A percentile compares a stretch with the other conserved stretches of the same genome.
Evolutionary conservation across 768 basidiomycete genomes (phyloP).

Genomic region (Naganishia kalamii): DNA sequence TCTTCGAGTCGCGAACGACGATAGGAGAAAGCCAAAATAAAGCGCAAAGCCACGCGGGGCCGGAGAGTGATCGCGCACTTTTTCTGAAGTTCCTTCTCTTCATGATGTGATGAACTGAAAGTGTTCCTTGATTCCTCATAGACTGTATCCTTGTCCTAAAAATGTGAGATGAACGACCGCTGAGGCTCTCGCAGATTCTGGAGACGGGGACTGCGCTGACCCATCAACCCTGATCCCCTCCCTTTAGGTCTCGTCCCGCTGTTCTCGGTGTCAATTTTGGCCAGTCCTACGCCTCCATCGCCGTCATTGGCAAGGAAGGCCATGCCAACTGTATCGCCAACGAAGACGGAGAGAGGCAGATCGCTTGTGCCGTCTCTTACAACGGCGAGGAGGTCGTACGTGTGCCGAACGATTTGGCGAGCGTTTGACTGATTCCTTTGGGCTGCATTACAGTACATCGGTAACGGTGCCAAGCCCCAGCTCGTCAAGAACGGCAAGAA

Average conservation of each 20-base stretch:
- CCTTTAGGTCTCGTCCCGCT: conserved; percentile 26
- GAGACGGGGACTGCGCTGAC: neutral
- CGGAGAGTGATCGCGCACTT: neutral
- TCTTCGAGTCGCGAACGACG: neutral
- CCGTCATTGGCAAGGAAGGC: conserved; percentile 91
- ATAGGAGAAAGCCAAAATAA: neutral
- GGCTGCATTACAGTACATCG: conserved; percentile 67
- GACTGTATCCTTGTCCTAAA: neutral
- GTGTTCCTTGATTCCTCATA: neutral
- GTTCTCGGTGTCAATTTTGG: conserved; percentile 89
- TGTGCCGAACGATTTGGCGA: too few relatives aligned
- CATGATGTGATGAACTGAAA: neutral
- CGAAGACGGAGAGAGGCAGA: conserved; percentile 97
- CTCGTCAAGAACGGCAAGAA: conserved; percentile 91
- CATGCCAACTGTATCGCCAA: conserved; percentile 92
- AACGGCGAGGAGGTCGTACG: conserved; percentile 84
- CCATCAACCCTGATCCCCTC: neutral
- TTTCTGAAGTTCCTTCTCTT: conserved; percentile 2
- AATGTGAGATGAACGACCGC: neutral
- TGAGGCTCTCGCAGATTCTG: neutral
- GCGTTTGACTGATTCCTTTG: conserved; percentile 39
- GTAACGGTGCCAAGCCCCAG: conserved; percentile 87
- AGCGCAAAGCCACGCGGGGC: conserved; percentile 3
- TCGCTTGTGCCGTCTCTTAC: conserved; percentile 87
- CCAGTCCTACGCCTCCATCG: conserved; percentile 88